phyloP scores from a whole-genome alignment of 2,329 filamentous ascomycete genomes.

The Alternaria dauci region DNA sequence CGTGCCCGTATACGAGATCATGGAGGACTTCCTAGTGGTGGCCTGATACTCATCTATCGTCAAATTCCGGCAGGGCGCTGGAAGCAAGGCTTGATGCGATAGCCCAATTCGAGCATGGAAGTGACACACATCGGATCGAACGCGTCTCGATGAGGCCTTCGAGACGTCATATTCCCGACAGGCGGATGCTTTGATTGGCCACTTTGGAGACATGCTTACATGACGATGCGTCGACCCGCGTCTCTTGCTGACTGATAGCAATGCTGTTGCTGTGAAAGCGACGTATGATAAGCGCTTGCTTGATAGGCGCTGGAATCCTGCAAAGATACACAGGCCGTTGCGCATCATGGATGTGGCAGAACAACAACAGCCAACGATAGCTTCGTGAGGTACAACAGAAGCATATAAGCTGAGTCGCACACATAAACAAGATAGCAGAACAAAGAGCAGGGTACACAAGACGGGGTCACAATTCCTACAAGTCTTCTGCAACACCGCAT shows the following conservation, averaged over 20 bases:
- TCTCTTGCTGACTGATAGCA: not conserved
- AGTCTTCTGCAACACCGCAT: not conserved
- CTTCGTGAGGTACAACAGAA: not conserved
- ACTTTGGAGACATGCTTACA: not conserved
- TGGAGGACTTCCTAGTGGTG: not conserved
- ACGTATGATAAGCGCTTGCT: not conserved
- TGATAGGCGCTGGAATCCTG: not conserved
- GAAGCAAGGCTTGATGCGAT: not conserved
- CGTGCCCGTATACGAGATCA: not conserved
- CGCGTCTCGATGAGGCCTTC: not conserved
- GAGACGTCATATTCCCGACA: not conserved
- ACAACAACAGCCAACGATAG: not conserved
- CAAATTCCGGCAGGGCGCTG: not conserved
- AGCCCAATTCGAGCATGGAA: not conserved
- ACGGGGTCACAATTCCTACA: rapidly evolving
- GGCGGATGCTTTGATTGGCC: not conserved
- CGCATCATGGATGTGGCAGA: not conserved
- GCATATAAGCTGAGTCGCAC: not conserved
- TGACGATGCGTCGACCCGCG: not conserved
- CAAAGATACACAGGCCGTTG: not conserved
- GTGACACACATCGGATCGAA: not conserved
- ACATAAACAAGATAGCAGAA: not conserved
- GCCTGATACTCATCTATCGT: not conserved
- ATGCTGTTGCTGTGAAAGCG: constrained; percentile 5
- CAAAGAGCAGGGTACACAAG: not conserved